A percentile compares a stretch with the other conserved stretches of the same genome.
Evolutionary conservation across 2,329 filamentous ascomycete genomes (phyloP).

Genomic region (Colletotrichum chrysophilum): DNA sequence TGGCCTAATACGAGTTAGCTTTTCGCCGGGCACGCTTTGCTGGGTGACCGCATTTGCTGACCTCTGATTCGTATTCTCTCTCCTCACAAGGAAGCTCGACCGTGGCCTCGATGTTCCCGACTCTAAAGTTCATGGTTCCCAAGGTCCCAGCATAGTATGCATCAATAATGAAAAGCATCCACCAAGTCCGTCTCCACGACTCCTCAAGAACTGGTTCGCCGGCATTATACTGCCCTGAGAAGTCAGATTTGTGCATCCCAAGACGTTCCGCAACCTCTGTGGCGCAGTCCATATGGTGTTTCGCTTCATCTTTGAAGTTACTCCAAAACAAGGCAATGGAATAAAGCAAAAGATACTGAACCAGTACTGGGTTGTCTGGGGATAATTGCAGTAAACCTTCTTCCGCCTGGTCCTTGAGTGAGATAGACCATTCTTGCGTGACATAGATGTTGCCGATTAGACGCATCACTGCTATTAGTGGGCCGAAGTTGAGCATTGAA

Average conservation of each 20-base stretch:
- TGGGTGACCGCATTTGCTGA: conserved; percentile 29
- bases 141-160: conserved; percentile 43
- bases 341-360: conserved; percentile 40
- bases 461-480: conserved; percentile 32
- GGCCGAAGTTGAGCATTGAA: conserved; percentile 11
- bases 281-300: conserved; percentile 47
- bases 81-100: conserved; percentile 71
- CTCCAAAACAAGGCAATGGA: conserved; percentile 41
- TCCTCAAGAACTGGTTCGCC: conserved; percentile 58
- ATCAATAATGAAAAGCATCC: conserved; percentile 70
- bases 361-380: conserved; percentile 30
- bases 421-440: background rate
- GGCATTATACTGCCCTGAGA: conserved; percentile 51
- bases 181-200: conserved; percentile 73
- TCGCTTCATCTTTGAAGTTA: conserved; percentile 27
- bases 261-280: conserved; percentile 64
- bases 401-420: conserved; percentile 3
- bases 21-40: fast-evolving
- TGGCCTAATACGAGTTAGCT: conserved; percentile 27
- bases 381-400: background rate
- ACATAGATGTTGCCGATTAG: conserved; percentile 39
- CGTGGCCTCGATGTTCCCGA: conserved; percentile 50
- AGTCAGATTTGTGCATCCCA: conserved; percentile 62
- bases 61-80: conserved; percentile 50
- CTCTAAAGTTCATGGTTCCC: conserved; percentile 29